phyloP scores from a whole-genome alignment of 2,329 filamentous ascomycete genomes.

The Amphichorda felina region DNA sequence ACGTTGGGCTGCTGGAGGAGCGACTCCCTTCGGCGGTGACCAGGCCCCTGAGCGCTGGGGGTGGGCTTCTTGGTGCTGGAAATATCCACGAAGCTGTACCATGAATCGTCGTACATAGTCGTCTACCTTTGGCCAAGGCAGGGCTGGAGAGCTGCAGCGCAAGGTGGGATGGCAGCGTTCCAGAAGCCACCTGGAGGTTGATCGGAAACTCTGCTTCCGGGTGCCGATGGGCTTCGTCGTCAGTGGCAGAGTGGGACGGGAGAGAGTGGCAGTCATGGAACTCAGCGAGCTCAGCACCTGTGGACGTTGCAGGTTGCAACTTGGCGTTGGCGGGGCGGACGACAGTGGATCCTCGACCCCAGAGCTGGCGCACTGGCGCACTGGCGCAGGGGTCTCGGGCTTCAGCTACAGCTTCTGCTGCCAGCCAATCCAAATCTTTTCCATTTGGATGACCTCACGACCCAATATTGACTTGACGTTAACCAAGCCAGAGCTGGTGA shows the following conservation, averaged over 20 bases:
- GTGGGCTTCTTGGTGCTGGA: conserved; percentile 26
- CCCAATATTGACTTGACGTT: not conserved
- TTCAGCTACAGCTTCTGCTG: not conserved
- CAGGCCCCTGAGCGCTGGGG: conserved; percentile 28
- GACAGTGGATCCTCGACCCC: no score
- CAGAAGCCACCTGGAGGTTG: not conserved
- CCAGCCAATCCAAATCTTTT: conserved; percentile 3
- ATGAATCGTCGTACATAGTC: conserved; percentile 71
- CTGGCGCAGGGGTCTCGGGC: not conserved
- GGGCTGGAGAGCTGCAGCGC: not conserved
- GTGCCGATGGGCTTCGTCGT: conserved; percentile 10
- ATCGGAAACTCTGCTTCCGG: conserved; percentile 10
- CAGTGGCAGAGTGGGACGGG: no score
- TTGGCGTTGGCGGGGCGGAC: no score
- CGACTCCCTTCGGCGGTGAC: conserved; percentile 56
- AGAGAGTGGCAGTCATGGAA: not conserved
- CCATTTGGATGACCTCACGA: conserved; percentile 4
- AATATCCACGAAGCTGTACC: conserved; percentile 59
- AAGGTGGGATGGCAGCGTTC: conserved; percentile 9
- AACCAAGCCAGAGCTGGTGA: not conserved
- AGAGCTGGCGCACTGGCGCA: no score
- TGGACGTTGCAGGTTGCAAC: no score
- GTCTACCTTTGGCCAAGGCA: not conserved
- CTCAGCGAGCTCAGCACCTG: no score
- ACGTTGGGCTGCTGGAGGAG: conserved; percentile 58